These are phyloP conservation scores for Fonsecaea multimorphosa DNA, from an alignment of 2,329 filamentous ascomycete species.

Conservation along the genomic window DNA sequence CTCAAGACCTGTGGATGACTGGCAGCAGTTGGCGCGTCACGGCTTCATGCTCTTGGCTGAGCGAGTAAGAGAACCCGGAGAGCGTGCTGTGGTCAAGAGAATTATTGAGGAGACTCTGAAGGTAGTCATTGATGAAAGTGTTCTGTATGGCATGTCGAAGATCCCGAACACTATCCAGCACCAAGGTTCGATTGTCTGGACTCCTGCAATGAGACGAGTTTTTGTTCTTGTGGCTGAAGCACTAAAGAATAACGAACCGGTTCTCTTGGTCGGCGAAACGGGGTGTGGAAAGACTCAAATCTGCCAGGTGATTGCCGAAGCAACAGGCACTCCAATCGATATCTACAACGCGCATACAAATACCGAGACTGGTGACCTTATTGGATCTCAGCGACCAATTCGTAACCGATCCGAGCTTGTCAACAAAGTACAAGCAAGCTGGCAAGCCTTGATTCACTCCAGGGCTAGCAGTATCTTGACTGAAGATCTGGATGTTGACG, in stretches of 20 bases:
- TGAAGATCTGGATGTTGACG: slow-evolving; percentile 40
- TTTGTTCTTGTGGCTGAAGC: slow-evolving; percentile 89
- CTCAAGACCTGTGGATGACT: slow-evolving; percentile 78
- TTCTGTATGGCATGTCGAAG: slow-evolving; percentile 66
- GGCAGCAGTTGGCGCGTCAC: slow-evolving; percentile 86
- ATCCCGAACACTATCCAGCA: slow-evolving; percentile 45
- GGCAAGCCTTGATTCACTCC: slow-evolving; percentile 51
- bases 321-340: slow-evolving; percentile 74
- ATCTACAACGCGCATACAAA: slow-evolving; percentile 99
- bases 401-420: slow-evolving; percentile 80
- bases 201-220: slow-evolving; percentile 86
- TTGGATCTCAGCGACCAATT: slow-evolving; percentile 90
- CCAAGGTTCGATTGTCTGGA: slow-evolving; percentile 76
- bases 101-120: slow-evolving; percentile 92
- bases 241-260: slow-evolving; percentile 87
- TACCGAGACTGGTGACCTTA: slow-evolving; percentile 94
- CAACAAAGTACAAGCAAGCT: slow-evolving; percentile 67
- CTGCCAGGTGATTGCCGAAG: slow-evolving; percentile 87
- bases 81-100: slow-evolving; percentile 80
- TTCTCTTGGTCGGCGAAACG: slow-evolving; percentile 93
- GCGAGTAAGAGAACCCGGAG: slow-evolving; percentile 87
- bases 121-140: slow-evolving; percentile 75
- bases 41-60: slow-evolving; percentile 97
- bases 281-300: slow-evolving; percentile 98
- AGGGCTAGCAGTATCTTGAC: slow-evolving; percentile 45